Base-by-base conservation (phyloP, 306 rosid species). In the Senna tora region DNA sequence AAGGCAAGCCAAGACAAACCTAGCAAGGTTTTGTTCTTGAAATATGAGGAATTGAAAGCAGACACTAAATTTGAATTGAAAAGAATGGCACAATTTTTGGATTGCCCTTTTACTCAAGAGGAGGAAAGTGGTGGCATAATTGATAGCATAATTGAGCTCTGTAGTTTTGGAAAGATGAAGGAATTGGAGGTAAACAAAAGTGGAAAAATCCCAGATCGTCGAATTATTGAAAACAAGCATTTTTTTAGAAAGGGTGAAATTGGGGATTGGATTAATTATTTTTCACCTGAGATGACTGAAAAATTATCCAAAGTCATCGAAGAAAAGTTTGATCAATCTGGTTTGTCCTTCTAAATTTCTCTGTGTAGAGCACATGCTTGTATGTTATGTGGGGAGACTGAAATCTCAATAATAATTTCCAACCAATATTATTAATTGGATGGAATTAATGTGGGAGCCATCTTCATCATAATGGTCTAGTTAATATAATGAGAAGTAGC, bases 231-330 rank as follows among this genome's bases (percentile, higher is more conserved):
- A 25, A 84, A 87, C 0, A 84, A 84, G 65, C 39, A 32, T 34
- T 71, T 75, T 25, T 87, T 87, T 47, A 75, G 92, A 19, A 87
- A 82, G 33, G 92, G 79, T 42, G 82, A 82, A 78, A 43, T 84
- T 11, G 92, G 89, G 6, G 87, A 87, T 66, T 81, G 78, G 83
- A 57, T 54, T 6, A 84, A 87, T 38, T 63, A 84, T 17, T 75
- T 87, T 60, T 41, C 77, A 7, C 81, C 85, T 22, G 74, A 50
- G 5, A 65, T 73, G 65, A 62, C 21, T 13, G 65, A 71, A 14
- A 49, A 55, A 14, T 70, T 77, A n/a, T 39, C 39, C 14, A 33
- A 64, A 20, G 41, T 62, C 47, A 72, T 67, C 0, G 47, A 54
- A 70, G 79, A 80, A 2, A 80, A 80, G 41, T 68, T 80, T 2